Evolutionary conservation across 495 filamentous ascomycete species (phyloP).

Genomic region (Aspergillus carlsbadensis): DNA sequence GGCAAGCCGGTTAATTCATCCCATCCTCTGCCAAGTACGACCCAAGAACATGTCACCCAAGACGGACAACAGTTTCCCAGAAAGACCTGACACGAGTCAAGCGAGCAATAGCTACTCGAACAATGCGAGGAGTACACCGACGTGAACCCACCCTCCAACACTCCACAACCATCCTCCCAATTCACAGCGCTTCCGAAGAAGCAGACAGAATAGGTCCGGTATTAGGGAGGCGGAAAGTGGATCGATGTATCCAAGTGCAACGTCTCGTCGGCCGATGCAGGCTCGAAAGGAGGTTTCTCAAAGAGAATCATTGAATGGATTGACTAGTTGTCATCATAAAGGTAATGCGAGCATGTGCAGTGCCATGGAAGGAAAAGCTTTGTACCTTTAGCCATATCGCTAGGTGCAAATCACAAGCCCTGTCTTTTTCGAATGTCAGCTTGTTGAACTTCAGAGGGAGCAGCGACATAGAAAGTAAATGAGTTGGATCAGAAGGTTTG

Average conservation of each 20-base stretch:
- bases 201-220: slow-evolving; percentile 59
- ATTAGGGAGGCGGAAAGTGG: slow-evolving; percentile 54
- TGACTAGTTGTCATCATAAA: slow-evolving; percentile 93
- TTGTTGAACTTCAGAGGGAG: neutral
- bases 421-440: slow-evolving; percentile 19
- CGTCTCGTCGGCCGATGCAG: slow-evolving; percentile 23
- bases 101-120: slow-evolving; percentile 43
- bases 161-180: slow-evolving; percentile 90
- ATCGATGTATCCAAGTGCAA: slow-evolving; percentile 41
- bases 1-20: slow-evolving; percentile 67
- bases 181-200: slow-evolving; percentile 24
- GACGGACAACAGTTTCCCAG: slow-evolving; percentile 47
- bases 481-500: slow-evolving; percentile 61
- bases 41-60: slow-evolving; percentile 48
- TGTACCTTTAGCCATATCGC: slow-evolving; percentile 8
- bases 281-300: slow-evolving; percentile 51
- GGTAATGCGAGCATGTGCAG: slow-evolving; percentile 13
- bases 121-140: slow-evolving; percentile 28
- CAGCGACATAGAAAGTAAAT: slow-evolving; percentile 13
- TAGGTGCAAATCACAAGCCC: slow-evolving; percentile 4
- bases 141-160: slow-evolving; percentile 35
- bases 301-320: slow-evolving; percentile 97
- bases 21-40: slow-evolving; percentile 51
- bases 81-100: slow-evolving; percentile 40
- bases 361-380: slow-evolving; percentile 8